These are phyloP conservation scores for Aspergillus floridensis DNA, from an alignment of 2,329 filamentous ascomycete species.

Conservation along the genomic window DNA sequence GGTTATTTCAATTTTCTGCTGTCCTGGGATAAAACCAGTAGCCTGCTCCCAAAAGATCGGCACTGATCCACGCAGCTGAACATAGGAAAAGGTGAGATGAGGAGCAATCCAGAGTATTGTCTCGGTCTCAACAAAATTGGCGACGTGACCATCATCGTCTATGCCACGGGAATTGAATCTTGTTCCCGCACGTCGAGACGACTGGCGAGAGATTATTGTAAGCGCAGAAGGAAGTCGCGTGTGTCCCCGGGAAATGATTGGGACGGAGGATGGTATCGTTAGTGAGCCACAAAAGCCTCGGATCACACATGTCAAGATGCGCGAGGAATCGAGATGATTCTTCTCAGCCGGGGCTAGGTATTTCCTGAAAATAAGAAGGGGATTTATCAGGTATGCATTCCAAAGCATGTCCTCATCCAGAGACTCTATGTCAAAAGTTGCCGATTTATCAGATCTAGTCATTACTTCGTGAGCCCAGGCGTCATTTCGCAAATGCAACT, in stretches of 20 bases:
- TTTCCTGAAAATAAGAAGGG: slow-evolving; percentile 83
- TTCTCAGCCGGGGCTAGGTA: slow-evolving; percentile 73
- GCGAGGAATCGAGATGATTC: slow-evolving; percentile 75
- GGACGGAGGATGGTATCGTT: slow-evolving; percentile 72
- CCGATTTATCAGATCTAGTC: slow-evolving; percentile 66
- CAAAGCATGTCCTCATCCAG: slow-evolving; percentile 91
- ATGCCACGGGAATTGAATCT: slow-evolving; percentile 97
- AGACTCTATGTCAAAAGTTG: slow-evolving; percentile 84
- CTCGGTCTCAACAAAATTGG: slow-evolving; percentile 98
- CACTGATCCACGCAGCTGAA: slow-evolving; percentile 86
- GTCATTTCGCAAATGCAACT: slow-evolving; percentile 11
- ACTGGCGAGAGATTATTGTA: slow-evolving; percentile 87
- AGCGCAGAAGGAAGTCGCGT: slow-evolving; percentile 77
- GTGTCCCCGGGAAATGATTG: slow-evolving; percentile 63
- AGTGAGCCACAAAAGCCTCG: slow-evolving; percentile 88
- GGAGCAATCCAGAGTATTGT: slow-evolving; percentile 84
- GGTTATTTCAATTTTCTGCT: slow-evolving; percentile 92
- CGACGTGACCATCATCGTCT: slow-evolving; percentile 94
- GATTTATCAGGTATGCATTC: slow-evolving; percentile 98
- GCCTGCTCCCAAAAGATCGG: slow-evolving; percentile 97
- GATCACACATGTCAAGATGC: slow-evolving; percentile 89
- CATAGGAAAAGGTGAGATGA: slow-evolving; percentile 82
- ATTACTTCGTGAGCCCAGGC: slow-evolving; percentile 16
- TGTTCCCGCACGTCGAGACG: slow-evolving; percentile 86
- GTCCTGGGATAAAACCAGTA: slow-evolving; percentile 79